Evolutionary conservation across 441 rosid species (phyloP).

Genomic region (Populus hybrid): DNA sequence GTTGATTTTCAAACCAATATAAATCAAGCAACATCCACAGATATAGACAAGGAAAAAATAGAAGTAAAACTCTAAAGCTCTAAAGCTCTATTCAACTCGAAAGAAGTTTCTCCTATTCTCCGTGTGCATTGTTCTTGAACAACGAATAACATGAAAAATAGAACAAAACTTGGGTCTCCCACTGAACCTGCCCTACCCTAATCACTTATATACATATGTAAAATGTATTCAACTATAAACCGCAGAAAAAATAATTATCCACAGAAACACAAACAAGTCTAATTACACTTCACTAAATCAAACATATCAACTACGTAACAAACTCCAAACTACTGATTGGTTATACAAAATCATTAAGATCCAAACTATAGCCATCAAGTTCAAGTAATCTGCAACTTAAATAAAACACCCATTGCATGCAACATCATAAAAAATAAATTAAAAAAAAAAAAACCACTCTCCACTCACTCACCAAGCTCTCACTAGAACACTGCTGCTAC

Average conservation of each 20-base stretch:
- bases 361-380: slow-evolving; percentile 16
- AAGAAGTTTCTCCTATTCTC: background rate
- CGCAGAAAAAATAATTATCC: background rate
- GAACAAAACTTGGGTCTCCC: background rate
- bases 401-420: slow-evolving; percentile 21
- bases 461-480: slow-evolving; percentile 5
- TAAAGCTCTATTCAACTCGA: background rate
- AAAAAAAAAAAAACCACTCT: background rate
- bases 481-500: background rate
- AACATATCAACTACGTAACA: background rate
- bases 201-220: background rate
- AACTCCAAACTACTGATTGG: background rate
- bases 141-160: background rate
- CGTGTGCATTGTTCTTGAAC: background rate
- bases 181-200: background rate
- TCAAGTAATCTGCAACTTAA: slow-evolving; percentile 1
- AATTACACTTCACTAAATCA: slow-evolving; percentile 1
- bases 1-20: background rate
- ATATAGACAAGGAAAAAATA: background rate
- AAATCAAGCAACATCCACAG: background rate
- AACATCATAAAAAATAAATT: background rate
- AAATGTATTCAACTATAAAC: background rate
- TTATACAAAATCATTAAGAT: slow-evolving; percentile 15
- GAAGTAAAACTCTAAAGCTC: too few species aligned
- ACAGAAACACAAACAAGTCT: background rate